Base-by-base conservation (phyloP, 2,329 filamentous ascomycete genomes). In the Epichloe gansuensis region DNA sequence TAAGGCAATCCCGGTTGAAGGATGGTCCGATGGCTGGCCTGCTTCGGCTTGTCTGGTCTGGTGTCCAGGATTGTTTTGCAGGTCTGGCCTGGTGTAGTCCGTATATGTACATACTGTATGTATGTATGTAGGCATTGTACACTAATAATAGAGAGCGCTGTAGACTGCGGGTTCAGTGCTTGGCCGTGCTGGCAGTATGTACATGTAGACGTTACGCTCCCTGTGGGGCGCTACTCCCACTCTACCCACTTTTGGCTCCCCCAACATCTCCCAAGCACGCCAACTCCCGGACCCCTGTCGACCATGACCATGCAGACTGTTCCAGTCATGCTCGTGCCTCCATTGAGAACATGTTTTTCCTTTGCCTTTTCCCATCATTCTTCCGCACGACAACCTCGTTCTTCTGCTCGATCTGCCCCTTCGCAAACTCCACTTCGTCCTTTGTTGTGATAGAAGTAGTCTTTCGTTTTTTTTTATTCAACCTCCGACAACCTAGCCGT, bases 391-490 rank as follows among this genome's bases (percentile, higher is more conserved):
- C 31, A 12, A 31, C 23, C 37, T 35, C 12, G 17, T 12, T 37
- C 28, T 45, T n/a, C 51, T 17, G 28, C 39, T 38, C 37, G 5
- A 23, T 34, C 42, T 13, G 13, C 23, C 9, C 13, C 15, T 17
- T 47, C 23, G 6, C 21, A 13, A 21, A 15, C 23, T 41, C 28
- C 15, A 23, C 43, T 44, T 47, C 44, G 37, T 52, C 50, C 46
- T 50, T 46, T n/a, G 11, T 21, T 39, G 52, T 47, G 50, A 46
- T 38, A 46, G 50, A 50, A 50, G 50, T 44, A 47, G 50, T 38
- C 53, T 46, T 17, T 54, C 53, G 53, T 54, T 46, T 23, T 12
- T 9, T 23, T 12, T 11, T 9, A 3, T 11, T 37, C 46, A 35
- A 25, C 17, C 35, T 37, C 34, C 42, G 21, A 28, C 21, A 8